Evolutionary conservation across 176 grass and related monocot species (phyloP).

Genomic region (maize (Zea mays)): Zm-B73-REFERENCE-NAM-5.0 NC_050104.1:145938001-145938500

Average conservation of each 20-base stretch:
- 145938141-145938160: conserved; percentile 97
- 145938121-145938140: conserved; percentile 93
- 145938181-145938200: conserved; percentile 72
- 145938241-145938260: conserved; percentile 96
- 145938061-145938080: conserved; percentile 79
- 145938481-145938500: not conserved
- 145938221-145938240: conserved; percentile 89
- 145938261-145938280: conserved; percentile 86
- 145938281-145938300: conserved; percentile 96
- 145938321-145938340: conserved; percentile 87
- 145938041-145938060: conserved; percentile 75
- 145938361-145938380: conserved; percentile 13
- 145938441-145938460: not conserved
- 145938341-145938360: conserved; percentile 38
- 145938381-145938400: conserved; percentile 19
- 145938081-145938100: conserved; percentile 89
- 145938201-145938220: conserved; percentile 72
- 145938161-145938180: conserved; percentile 94
- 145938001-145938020: conserved; percentile 93
- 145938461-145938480: conserved; percentile 35
- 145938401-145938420: conserved; percentile 17
- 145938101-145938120: conserved; percentile 94
- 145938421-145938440: conserved; percentile 23
- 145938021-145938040: conserved; percentile 88
- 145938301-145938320: conserved; percentile 98